A percentile compares a stretch with the other conserved stretches of the same genome.
These are phyloP conservation scores for Lasiodiplodia sp. DNA, from an alignment of 2,329 filamentous ascomycete genomes.

Conservation along the genomic window DNA sequence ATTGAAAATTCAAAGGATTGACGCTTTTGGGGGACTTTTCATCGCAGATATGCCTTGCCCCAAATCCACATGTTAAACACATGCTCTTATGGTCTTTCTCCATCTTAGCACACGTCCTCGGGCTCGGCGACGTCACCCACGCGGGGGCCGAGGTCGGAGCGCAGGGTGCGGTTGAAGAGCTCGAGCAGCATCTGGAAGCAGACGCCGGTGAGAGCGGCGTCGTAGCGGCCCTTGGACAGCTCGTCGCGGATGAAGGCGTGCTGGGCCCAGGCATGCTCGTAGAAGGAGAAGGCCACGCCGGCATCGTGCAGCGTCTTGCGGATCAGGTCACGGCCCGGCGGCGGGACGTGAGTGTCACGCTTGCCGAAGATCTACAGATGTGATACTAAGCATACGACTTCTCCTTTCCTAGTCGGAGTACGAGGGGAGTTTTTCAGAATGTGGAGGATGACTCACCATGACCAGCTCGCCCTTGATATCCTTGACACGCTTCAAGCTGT, in stretches of 20 bases:
- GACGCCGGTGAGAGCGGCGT: conserved; percentile 83
- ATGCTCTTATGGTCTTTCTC: background rate
- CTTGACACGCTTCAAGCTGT: conserved; percentile 65
- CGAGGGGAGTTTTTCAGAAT: too few species aligned
- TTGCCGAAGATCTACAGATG: conserved; percentile 79
- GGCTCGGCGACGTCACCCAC: conserved; percentile 68
- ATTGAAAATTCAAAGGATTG: background rate
- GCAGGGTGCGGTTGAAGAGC: conserved; percentile 79
- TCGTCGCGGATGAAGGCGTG: conserved; percentile 96
- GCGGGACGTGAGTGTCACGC: conserved; percentile 87
- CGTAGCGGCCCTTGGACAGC: conserved; percentile 90
- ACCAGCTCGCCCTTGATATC: conserved; percentile 80
- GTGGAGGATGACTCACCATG: conserved; percentile 60
- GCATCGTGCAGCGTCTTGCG: conserved; percentile 80
- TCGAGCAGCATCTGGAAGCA: conserved; percentile 93
- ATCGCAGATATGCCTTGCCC: background rate
- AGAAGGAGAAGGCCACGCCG: conserved; percentile 78
- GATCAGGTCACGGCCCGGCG: conserved; percentile 82
- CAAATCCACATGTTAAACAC: background rate
- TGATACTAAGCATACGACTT: too few species aligned
- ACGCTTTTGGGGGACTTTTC: background rate
- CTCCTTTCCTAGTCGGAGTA: too few species aligned
- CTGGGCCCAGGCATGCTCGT: conserved; percentile 92
- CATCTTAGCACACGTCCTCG: conserved; percentile 73
- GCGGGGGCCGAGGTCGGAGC: conserved; percentile 76